Evolutionary conservation across 2,329 filamentous ascomycete species (phyloP).

Genomic region (Dothistroma pini): DNA sequence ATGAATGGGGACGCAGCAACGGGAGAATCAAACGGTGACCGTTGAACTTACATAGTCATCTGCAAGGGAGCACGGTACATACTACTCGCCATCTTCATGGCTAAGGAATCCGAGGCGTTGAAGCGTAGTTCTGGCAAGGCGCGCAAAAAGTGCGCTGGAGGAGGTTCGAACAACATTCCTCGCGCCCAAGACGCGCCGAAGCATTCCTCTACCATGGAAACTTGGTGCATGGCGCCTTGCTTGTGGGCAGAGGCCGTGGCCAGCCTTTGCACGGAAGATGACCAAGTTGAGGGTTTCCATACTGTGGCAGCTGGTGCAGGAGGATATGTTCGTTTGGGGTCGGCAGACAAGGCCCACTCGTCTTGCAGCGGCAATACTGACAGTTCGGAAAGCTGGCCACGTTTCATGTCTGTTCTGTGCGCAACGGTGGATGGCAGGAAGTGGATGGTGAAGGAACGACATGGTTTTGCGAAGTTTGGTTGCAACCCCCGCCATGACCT

Average conservation of each 20-base stretch:
- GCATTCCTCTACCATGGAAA: constrained; percentile 14
- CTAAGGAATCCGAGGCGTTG: constrained; percentile 11
- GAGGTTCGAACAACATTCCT: constrained; percentile 18
- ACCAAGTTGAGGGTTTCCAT: too few species aligned
- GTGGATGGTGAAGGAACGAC: not conserved
- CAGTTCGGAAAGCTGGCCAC: too few species aligned
- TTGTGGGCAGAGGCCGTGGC: too few species aligned
- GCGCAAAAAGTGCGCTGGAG: not conserved
- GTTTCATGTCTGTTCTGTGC: not conserved
- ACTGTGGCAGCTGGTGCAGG: too few species aligned
- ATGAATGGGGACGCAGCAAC: constrained; percentile 1
- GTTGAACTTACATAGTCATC: constrained; percentile 12
- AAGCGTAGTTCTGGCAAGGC: constrained; percentile 6
- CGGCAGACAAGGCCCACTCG: too few species aligned
- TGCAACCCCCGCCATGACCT: too few species aligned
- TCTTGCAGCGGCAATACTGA: too few species aligned
- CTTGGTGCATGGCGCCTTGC: not conserved
- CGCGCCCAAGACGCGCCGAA: constrained; percentile 4
- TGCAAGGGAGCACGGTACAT: not conserved
- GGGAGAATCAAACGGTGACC: not conserved
- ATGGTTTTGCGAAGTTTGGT: too few species aligned
- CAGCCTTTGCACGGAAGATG: too few species aligned
- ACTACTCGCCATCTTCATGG: constrained; percentile 15
- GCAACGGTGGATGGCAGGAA: not conserved
- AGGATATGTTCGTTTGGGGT: too few species aligned